Evolutionary conservation across 148 eudicot species (phyloP).

Genomic region (Tetragonia tetragonoides): DNA sequence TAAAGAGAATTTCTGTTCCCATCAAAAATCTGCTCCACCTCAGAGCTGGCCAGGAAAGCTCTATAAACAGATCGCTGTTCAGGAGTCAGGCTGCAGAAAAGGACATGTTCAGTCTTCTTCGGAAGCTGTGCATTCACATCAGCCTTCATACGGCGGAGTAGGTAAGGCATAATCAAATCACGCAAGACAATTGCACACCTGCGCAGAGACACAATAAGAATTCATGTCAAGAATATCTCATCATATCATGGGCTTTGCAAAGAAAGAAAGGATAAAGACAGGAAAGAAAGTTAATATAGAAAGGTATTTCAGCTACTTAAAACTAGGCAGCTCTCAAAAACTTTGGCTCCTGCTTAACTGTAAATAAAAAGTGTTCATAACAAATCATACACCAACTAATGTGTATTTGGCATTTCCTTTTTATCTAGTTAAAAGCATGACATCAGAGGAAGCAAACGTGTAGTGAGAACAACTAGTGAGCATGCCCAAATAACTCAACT

Average conservation of each 20-base stretch:
- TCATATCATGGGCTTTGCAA: background rate
- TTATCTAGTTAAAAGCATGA: background rate
- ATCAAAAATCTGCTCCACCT: constrained; percentile 91
- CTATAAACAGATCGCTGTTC: constrained; percentile 85
- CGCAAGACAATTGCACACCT: constrained; percentile 98
- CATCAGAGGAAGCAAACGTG: background rate
- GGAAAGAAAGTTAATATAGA: background rate
- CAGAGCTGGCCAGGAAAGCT: constrained; percentile 96
- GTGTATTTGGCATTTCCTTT: background rate
- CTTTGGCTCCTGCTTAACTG: no score
- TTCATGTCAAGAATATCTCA: background rate
- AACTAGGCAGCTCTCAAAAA: no score
- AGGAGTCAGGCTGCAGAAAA: constrained; percentile 90
- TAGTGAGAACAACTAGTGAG: background rate
- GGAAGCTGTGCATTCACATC: constrained; percentile 95
- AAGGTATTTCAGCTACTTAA: background rate
- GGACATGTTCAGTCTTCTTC: constrained; percentile 96
- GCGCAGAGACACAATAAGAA: constrained; percentile 25
- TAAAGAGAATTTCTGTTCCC: constrained; percentile 88
- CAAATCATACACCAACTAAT: background rate
- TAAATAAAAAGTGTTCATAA: no score
- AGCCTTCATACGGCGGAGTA: constrained; percentile 92
- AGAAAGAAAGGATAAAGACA: background rate
- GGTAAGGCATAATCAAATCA: constrained; percentile 96
- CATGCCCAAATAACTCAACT: background rate